Base-by-base conservation (phyloP, 164 flowering plant genomes). In the Pachysandra terminalis region DNA sequence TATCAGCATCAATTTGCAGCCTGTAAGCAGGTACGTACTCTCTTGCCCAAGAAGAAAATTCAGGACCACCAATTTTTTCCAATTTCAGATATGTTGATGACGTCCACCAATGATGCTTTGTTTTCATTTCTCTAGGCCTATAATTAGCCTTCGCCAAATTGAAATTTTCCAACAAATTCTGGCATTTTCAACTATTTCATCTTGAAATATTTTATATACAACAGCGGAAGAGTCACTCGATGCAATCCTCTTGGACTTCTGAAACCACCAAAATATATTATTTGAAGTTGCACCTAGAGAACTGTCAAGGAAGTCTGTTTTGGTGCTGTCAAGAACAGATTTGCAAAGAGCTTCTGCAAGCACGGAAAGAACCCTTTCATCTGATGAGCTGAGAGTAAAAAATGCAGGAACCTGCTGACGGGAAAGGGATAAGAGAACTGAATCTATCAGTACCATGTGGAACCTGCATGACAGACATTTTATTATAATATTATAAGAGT, bases 311-410 rank as follows among this genome's bases (percentile, higher is more conserved):
- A 85, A 83, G 55, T 77, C 65, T 56, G 63, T 80, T 74, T 88
- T 75, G 9, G 89, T 88, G 71, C 75, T 82, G 69, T 87, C 89
- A 68, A 92, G 82, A 73, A 81, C 87, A 73, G 75, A 78, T 26
- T 71, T 73, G 79, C 91, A 89, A 71, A 90, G 71, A 75, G 80
- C 97, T 77, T 95, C 97, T 21, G 94, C 94, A 74, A 95, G 82
- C 63, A 71, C 74, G 70, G 93, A 84, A 71, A 92, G 81, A 66
- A 82, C 78, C 24, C 64, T 45, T 71, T 78, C 88, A 71, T 88
- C 90, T 7, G 95, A 79, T 24, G 97, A 86, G 76, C 86, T 84
- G 69, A 92, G 70, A 37, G 80, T 61, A 77, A 84, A 85, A 63
- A 78, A 79, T 32, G 75, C 52, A 66, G 88, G 72, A 72, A 84